phyloP scores from a whole-genome alignment of 768 basidiomycete species.

The Leccinum truebloodii region DNA sequence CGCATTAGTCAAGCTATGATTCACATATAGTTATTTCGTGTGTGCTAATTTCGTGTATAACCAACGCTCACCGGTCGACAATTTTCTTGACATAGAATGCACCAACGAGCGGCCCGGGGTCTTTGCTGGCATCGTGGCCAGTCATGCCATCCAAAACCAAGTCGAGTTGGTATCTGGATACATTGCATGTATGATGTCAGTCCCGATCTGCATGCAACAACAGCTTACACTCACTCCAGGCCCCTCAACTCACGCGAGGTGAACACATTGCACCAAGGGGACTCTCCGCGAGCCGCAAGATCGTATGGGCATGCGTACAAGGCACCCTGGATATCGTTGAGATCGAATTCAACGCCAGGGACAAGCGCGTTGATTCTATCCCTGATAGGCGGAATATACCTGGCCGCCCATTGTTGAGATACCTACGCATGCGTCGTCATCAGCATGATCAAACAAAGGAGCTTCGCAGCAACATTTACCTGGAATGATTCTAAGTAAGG shows the following conservation, averaged over 20 bases:
- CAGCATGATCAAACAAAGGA: not conserved
- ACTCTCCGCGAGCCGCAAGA: conserved; percentile 34
- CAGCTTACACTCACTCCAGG: conserved; percentile 35
- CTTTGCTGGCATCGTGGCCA: conserved; percentile 31
- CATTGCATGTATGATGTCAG: not conserved
- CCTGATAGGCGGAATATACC: conserved; percentile 39
- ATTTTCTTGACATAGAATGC: conserved; percentile 41
- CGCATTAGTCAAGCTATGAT: conserved; percentile 34
- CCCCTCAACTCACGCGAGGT: conserved; percentile 31
- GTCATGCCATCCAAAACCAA: conserved; percentile 34
- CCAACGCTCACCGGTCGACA: conserved; percentile 34
- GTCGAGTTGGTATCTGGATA: conserved; percentile 39
- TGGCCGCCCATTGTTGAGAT: conserved; percentile 30
- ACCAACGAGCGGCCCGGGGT: conserved; percentile 37
- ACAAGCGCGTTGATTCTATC: conserved; percentile 36
- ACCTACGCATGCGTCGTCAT: conserved; percentile 2
- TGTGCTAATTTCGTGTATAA: not conserved
- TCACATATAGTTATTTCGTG: not conserved
- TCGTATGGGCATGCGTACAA: conserved; percentile 46
- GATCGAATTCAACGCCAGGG: conserved; percentile 33
- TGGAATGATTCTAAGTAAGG: not conserved
- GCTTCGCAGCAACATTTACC: not conserved
- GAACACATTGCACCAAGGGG: conserved; percentile 46
- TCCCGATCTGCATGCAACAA: not conserved
- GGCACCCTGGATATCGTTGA: conserved; percentile 37